Percentiles rank a stretch among this genome's conserved stretches.
phyloP scores from a whole-genome alignment of 352 stramenopile genomes.

The Pythium myriotylum region DNA sequence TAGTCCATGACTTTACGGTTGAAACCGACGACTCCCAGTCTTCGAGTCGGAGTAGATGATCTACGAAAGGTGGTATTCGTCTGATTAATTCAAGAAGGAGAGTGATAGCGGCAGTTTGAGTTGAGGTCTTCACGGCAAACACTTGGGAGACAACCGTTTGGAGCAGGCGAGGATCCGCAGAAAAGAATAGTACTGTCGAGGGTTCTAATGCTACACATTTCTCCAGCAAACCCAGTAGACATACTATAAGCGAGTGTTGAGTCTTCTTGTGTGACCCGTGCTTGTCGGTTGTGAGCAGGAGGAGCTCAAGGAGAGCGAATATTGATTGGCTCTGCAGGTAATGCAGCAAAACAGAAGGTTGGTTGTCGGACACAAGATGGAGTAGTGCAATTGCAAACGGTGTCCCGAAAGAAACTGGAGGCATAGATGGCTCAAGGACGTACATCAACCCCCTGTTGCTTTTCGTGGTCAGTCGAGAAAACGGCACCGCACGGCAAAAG shows the following conservation, averaged over 20 bases:
- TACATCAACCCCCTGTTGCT: neutral
- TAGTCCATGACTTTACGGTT: constrained; percentile 4
- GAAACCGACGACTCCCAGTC: neutral
- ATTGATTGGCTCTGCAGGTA: constrained; percentile 17
- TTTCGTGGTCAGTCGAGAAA: constrained; percentile 3
- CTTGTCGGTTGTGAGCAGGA: constrained; percentile 11
- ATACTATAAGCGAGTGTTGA: constrained; percentile 1
- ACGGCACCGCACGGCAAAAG: constrained; percentile 6
- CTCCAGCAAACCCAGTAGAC: constrained; percentile 8
- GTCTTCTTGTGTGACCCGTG: neutral
- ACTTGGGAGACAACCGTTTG: constrained; percentile 5
- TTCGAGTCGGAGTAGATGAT: constrained; percentile 4
- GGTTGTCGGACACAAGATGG: neutral
- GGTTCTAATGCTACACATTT: constrained; percentile 9
- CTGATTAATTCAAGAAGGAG: constrained; percentile 3
- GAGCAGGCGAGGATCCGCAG: constrained; percentile 16
- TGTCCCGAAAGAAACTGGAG: neutral
- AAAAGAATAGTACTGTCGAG: constrained; percentile 14
- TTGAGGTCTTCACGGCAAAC: constrained; percentile 13
- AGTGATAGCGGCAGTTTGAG: constrained; percentile 10
- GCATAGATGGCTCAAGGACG: constrained; percentile 11
- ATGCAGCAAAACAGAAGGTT: neutral
- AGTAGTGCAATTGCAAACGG: constrained; percentile 16
- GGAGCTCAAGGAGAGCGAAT: constrained; percentile 11
- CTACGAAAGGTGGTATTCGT: neutral